phyloP scores from a whole-genome alignment of 2,329 filamentous ascomycete species.

The Nothophaeocryptopus gaeumannii region DNA sequence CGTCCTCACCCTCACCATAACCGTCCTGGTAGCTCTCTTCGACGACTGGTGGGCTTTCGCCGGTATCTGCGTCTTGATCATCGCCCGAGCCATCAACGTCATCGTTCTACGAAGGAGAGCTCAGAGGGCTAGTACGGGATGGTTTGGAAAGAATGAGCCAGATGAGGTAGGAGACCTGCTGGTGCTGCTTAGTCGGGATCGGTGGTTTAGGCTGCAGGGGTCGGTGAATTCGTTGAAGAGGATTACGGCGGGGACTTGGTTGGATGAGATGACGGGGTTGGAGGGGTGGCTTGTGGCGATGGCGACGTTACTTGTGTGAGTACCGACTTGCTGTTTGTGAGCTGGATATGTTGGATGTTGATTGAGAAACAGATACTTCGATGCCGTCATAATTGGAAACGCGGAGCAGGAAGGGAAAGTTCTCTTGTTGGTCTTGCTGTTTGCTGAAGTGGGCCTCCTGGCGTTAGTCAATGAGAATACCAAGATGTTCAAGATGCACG shows the following conservation, averaged over 20 bases:
- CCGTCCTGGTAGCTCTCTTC: slow-evolving; percentile 10
- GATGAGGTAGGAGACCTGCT: slow-evolving; percentile 48
- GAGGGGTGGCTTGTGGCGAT: slow-evolving; percentile 54
- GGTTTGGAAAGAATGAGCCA: slow-evolving; percentile 34
- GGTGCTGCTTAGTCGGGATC: slow-evolving; percentile 53
- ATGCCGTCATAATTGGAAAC: slow-evolving; percentile 56
- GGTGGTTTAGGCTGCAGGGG: slow-evolving; percentile 55
- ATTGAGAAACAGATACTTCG: slow-evolving; percentile 39
- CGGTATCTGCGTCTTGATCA: slow-evolving; percentile 50
- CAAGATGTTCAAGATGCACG: slow-evolving; percentile 9
- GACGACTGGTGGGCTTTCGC: slow-evolving; percentile 47
- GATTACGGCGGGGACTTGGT: slow-evolving; percentile 57
- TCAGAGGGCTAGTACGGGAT: slow-evolving; percentile 20
- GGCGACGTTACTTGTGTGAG: slow-evolving; percentile 53
- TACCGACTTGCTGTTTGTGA: no score
- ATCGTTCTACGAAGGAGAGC: slow-evolving; percentile 55
- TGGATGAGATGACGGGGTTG: slow-evolving; percentile 50
- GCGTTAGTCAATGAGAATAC: slow-evolving; percentile 8
- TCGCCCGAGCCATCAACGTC: slow-evolving; percentile 56
- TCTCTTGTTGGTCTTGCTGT: slow-evolving; percentile 51
- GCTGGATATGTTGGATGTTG: slow-evolving; percentile 29
- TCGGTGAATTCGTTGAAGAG: slow-evolving; percentile 57
- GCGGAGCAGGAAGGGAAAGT: slow-evolving; percentile 54
- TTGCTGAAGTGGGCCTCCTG: slow-evolving; percentile 48
- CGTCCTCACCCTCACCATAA: slow-evolving; percentile 13